A percentile compares a stretch with the other conserved stretches of the same genome.
Evolutionary conservation across 2,329 filamentous ascomycete species (phyloP).

Genomic region (Trichophyton verrucosum): DNA sequence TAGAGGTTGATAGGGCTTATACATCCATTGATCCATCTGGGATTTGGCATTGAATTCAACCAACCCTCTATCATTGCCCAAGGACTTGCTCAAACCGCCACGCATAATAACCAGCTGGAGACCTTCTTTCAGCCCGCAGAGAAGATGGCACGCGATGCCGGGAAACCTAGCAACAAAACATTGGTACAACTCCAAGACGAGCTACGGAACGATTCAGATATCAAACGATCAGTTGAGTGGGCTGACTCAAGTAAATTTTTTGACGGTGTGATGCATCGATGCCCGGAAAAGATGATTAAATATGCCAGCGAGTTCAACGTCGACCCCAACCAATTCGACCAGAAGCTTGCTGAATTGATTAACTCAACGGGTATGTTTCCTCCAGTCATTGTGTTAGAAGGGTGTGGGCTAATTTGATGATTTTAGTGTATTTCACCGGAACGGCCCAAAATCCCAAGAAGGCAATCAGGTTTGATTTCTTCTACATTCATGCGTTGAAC

Average conservation of each 20-base stretch:
- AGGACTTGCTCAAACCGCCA: slow-evolving; percentile 62
- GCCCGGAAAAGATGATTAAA: slow-evolving; percentile 49
- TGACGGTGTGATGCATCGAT: slow-evolving; percentile 55
- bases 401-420: neutral
- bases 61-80: slow-evolving; percentile 73
- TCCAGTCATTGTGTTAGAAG: neutral
- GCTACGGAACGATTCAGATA: slow-evolving; percentile 43
- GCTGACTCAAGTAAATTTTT: slow-evolving; percentile 51
- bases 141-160: slow-evolving; percentile 22
- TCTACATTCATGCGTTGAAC: slow-evolving; percentile 66
- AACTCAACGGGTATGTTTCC: slow-evolving; percentile 41
- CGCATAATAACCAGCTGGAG: slow-evolving; percentile 48
- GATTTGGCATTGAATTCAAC: slow-evolving; percentile 70
- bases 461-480: slow-evolving; percentile 68
- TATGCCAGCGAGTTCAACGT: slow-evolving; percentile 50
- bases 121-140: slow-evolving; percentile 39
- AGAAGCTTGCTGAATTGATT: slow-evolving; percentile 55
- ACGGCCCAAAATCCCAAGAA: slow-evolving; percentile 54
- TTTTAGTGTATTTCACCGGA: slow-evolving; percentile 41
- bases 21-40: slow-evolving; percentile 73
- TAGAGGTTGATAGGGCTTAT: slow-evolving; percentile 44
- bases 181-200: slow-evolving; percentile 52
- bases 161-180: slow-evolving; percentile 20
- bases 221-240: slow-evolving; percentile 43
- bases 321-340: slow-evolving; percentile 43